Evolutionary conservation across 106 monocot genomes (phyloP), one percentile per base, ranked within the genome.

Genomic region (Dioscorea alata): DNA sequence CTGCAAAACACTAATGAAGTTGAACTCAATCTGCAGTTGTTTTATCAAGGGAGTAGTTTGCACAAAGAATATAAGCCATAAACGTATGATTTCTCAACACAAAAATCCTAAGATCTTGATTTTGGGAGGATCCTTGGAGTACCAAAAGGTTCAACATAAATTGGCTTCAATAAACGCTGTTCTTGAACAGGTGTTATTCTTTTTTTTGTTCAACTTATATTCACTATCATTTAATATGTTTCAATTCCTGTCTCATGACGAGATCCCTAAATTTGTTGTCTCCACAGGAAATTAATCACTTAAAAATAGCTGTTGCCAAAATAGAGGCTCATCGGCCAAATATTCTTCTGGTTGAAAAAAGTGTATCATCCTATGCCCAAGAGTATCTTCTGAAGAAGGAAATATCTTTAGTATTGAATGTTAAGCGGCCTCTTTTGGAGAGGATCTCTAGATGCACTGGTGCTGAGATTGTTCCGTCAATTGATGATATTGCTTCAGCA

Each of bases 281-380:
- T 66, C 21, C 59, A 48, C 82, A 96, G 96, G 90, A 92, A 75
- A 84, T 60, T 65, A 80, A 85, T 65, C 82, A 92, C 54, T 66
- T 97, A 6, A 82, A 77, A 66, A 63, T 74, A 52, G 71, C 74
- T 31, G 73, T 97, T 65, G 50, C 74, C 64, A 97, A 92, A 80
- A 87, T 92, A 67, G 86, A 89, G 67, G 73, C 72, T 21, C 80
- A 70, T 67, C 84, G 78, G 10, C 92, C 96, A 69, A 86, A 92
- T 72, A 86, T 97, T 14, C 76, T 97, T 0, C 61, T 97, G 49
- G 96, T 97, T 62, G 96, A 97, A 65, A 97, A 92, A 83, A 92
- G 82, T 67, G 96, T 86, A 13, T 89, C 96, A 13, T 82, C 92
- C 23, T 80, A 82, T 84, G 96, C 88, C 54, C 86, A 87, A 70